These are phyloP conservation scores for Yamadazyma laniorum DNA, from an alignment of 805 yeast genomes.

Conservation along the genomic window DNA sequence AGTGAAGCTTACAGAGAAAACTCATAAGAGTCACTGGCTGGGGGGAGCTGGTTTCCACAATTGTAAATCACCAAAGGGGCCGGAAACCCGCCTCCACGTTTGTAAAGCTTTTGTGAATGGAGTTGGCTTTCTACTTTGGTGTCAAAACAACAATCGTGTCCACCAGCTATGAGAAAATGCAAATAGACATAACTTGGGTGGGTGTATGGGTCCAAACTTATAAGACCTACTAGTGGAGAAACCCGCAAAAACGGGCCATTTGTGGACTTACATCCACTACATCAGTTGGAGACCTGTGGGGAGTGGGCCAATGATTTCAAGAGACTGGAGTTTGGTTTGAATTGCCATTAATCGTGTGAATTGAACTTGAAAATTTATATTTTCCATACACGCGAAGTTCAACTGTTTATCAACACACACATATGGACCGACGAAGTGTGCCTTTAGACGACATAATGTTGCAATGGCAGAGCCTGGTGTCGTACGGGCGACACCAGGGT, in stretches of 20 bases:
- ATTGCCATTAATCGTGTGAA: conserved; percentile 5
- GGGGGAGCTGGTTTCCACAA: background rate
- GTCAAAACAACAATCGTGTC: background rate
- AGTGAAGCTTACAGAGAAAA: background rate
- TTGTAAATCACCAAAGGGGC: background rate
- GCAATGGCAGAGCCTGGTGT: conserved; percentile 7
- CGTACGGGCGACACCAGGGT: no score
- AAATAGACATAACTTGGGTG: background rate
- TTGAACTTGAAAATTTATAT: conserved; percentile 7
- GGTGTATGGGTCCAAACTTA: conserved; percentile 3
- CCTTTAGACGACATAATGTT: conserved; percentile 16
- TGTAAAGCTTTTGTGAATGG: background rate
- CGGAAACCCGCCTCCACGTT: background rate
- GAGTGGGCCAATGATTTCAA: background rate
- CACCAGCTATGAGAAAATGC: background rate
- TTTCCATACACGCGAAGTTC: conserved; percentile 5
- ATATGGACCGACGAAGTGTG: conserved; percentile 4
- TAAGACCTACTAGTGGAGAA: no score
- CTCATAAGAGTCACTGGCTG: no score
- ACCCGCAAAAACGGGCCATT: no score
- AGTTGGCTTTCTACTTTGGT: background rate
- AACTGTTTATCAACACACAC: background rate
- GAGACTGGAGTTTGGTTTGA: conserved; percentile 5
- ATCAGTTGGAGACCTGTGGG: background rate
- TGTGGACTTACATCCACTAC: no score